Evolutionary conservation across 2,329 filamentous ascomycete genomes (phyloP).

Genomic region (Colletotrichum sp.): DNA sequence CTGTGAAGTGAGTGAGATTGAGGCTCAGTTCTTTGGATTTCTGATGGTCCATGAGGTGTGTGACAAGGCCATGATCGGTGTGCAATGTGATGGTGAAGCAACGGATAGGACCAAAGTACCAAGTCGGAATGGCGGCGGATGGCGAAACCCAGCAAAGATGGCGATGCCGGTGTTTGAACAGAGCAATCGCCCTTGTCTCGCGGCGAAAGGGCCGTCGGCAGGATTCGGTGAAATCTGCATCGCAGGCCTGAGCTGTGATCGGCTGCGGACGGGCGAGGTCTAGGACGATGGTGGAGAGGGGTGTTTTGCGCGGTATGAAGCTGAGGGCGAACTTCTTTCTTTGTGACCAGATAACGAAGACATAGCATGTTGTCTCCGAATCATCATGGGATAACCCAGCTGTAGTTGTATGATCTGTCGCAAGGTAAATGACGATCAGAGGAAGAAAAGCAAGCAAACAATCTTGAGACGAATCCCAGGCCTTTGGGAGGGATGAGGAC

Average conservation of each 20-base stretch:
- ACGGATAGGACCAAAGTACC: neutral
- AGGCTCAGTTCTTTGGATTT: slow-evolving; percentile 8
- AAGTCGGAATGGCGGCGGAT: neutral
- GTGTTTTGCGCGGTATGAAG: neutral
- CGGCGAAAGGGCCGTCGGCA: neutral
- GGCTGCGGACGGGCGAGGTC: neutral
- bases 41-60: neutral
- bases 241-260: neutral
- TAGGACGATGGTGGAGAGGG: neutral
- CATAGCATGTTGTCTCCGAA: neutral
- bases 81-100: neutral
- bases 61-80: neutral
- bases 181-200: neutral
- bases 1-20: neutral
- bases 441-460: neutral
- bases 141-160: neutral
- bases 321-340: neutral
- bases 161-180: neutral
- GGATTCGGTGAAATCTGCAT: neutral
- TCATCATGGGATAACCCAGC: neutral
- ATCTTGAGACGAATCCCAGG: neutral
- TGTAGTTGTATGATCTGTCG: neutral
- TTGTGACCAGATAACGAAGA: neutral
- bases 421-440: neutral
- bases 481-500: neutral